phyloP scores from a whole-genome alignment of 176 grass and related monocot genomes.

The Oryza glumipatula region DNA sequence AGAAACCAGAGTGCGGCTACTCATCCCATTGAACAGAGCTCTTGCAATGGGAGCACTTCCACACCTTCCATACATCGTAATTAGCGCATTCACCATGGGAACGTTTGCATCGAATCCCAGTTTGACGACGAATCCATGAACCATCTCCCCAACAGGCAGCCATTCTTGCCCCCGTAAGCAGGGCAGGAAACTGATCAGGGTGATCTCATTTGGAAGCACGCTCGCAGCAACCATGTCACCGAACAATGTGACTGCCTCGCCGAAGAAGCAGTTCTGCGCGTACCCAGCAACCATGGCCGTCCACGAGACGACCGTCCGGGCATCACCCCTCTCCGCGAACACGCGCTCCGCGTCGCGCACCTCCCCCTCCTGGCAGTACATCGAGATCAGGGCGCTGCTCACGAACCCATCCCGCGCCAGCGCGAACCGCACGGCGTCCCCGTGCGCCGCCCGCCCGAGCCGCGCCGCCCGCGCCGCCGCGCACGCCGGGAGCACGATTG shows the following conservation, averaged over 20 bases:
- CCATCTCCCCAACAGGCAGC: conserved; percentile 46
- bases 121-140: conserved; percentile 71
- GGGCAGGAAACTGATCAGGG: conserved; percentile 80
- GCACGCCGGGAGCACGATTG: conserved; percentile 74
- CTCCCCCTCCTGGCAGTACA: conserved; percentile 77
- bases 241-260: conserved; percentile 60
- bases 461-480: conserved; percentile 35
- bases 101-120: conserved; percentile 57
- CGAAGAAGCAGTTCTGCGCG: conserved; percentile 63
- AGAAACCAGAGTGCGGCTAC: conserved; percentile 47
- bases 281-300: conserved; percentile 89
- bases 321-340: conserved; percentile 52
- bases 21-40: conserved; percentile 63
- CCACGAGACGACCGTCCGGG: conserved; percentile 71
- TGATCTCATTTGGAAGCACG: conserved; percentile 68
- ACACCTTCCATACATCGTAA: conserved; percentile 79
- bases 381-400: conserved; percentile 58
- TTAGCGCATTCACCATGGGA: conserved; percentile 62
- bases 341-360: conserved; percentile 55
- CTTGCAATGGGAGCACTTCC: conserved; percentile 38
- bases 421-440: conserved; percentile 60
- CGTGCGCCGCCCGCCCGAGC: conserved; percentile 67
- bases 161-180: conserved; percentile 54
- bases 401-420: conserved; percentile 48
- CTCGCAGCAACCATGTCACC: conserved; percentile 51